Evolutionary conservation across 257 asterid genomes (phyloP), one percentile per base, ranked within the genome.

Genomic region (Leonotis leonurus): DNA sequence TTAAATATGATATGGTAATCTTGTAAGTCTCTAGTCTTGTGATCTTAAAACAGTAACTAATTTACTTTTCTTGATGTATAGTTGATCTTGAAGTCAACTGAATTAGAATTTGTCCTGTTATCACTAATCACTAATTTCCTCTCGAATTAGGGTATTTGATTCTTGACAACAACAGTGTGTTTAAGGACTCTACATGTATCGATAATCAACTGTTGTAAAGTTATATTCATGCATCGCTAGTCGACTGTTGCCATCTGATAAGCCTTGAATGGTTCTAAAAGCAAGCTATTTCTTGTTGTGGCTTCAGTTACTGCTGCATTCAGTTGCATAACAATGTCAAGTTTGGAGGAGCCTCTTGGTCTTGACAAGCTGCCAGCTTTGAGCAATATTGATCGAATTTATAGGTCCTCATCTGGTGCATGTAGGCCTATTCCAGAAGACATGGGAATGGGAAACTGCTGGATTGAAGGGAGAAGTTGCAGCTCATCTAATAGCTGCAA

Each of bases 311-410:
- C 81, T 24, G 74, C 61, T 74, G 57, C 76, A 61, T 51, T 60
- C 36, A 20, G 66, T 61, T 64, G 62, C 56, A 54, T 71, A 48
- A 89, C 72, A 55, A 92, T 92, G 99, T 92, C 99, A 60, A 89
- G 99, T 77, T 76, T 92, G 85, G 94, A 92, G 84, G 87, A 92
- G 81, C 96, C 99, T 49, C 84, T 92, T 51, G 79, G 90, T 67
- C 88, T 89, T 48, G 99, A 92, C 80, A 92, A 80, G 69, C 70
- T 92, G 77, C 95, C 95, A 64, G 79, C 80, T 71, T 69, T 89
- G 81, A 88, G 90, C 89, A 82, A 77, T 37, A 81, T 88, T 32
- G 95, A 92, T 65, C 70, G 78, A 64, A 61, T 72, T 48, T 61
- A 60, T 54, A 75, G 91, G 71, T 85, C 81, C 83, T 78, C 97